Evolutionary conservation across 2,329 filamentous ascomycete genomes (phyloP).

Genomic region (Penicillium sp.): DNA sequence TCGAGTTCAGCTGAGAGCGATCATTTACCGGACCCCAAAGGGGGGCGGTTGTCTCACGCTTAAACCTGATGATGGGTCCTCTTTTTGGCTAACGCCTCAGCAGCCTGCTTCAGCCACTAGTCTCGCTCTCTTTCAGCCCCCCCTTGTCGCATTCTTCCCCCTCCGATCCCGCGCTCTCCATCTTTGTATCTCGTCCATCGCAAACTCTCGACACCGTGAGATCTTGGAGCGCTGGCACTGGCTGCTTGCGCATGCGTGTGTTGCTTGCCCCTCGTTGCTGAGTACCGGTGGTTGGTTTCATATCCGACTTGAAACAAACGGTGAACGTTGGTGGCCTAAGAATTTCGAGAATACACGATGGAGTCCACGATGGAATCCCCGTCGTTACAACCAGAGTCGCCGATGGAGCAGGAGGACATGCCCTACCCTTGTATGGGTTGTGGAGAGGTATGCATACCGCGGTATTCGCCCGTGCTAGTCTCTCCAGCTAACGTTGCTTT

Average conservation of each 20-base stretch:
- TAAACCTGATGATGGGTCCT: slow-evolving; percentile 9
- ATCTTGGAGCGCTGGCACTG: slow-evolving; percentile 3
- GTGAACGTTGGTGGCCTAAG: not conserved
- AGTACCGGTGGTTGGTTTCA: not conserved
- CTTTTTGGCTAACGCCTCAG: slow-evolving; percentile 17
- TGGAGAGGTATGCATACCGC: slow-evolving; percentile 66
- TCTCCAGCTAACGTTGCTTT: slow-evolving; percentile 11
- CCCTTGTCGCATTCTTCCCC: slow-evolving; percentile 22
- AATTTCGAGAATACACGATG: not conserved
- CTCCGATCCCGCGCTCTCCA: slow-evolving; percentile 16
- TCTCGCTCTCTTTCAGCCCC: slow-evolving; percentile 17
- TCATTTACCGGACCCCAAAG: slow-evolving; percentile 7
- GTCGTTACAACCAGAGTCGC: slow-evolving; percentile 56
- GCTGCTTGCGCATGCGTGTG: slow-evolving; percentile 14
- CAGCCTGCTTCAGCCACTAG: slow-evolving; percentile 19
- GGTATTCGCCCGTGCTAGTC: not conserved
- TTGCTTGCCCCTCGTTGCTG: not conserved
- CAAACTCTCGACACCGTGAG: not conserved
- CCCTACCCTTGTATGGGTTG: slow-evolving; percentile 88
- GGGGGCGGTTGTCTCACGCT: slow-evolving; percentile 16
- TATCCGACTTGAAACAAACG: not conserved
- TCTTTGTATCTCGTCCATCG: not conserved
- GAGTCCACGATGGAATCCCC: slow-evolving; percentile 53
- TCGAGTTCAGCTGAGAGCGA: slow-evolving; percentile 6
- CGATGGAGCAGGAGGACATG: slow-evolving; percentile 76